Base-by-base conservation (phyloP, 1,284 basidiomycete species). In the Cutaneotrichosporon spelunceum region DNA sequence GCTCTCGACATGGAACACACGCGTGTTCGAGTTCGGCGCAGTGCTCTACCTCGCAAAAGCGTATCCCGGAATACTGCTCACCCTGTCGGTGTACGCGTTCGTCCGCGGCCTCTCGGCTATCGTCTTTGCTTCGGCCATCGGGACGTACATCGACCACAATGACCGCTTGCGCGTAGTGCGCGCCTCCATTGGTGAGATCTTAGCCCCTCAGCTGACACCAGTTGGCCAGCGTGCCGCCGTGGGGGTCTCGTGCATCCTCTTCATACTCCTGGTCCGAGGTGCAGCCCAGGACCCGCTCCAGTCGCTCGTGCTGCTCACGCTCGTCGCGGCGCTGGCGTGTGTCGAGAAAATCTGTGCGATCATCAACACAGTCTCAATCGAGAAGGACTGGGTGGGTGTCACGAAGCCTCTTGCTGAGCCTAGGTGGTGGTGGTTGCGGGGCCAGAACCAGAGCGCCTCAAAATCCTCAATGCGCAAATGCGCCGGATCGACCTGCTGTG, bases 401-500 rank as follows among this genome's bases (percentile, higher is more conserved):
- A n/a, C 9, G 2, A 19, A 27, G 27, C 2, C 26, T 16, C 16
- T 13, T 49, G 27, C 48, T 49, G 6, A 49, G 7, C 13, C 9
- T 19, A 49, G 48, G 48, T 49, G 10, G 48, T 49, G 4, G 48
- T 49, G 1, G 48, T 49, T 8, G 48, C 48, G 5, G 11, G 16
- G 48, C 19, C 27, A 5, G 60, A 73, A 66, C 54, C 74, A 55
- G 64, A 53, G 10, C 61, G 64, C 3, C 65, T 78, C 13, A 78
- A 75, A 0, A 45, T 54, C n/a, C 65, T 80, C 39, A 80, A 81
- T 64, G 77, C 79, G 29, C 75, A 60, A 34, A 75, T 80, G 59
- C 75, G 82, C 1, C 73, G 82, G 16, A 80, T 82, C 39, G 81
- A 82, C 64, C 72, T 83, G 1, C 61, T 81, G 13, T 79, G 75